Base-by-base conservation (phyloP, 2,329 filamentous ascomycete genomes). In the Trichoderma cornu-damae region DNA sequence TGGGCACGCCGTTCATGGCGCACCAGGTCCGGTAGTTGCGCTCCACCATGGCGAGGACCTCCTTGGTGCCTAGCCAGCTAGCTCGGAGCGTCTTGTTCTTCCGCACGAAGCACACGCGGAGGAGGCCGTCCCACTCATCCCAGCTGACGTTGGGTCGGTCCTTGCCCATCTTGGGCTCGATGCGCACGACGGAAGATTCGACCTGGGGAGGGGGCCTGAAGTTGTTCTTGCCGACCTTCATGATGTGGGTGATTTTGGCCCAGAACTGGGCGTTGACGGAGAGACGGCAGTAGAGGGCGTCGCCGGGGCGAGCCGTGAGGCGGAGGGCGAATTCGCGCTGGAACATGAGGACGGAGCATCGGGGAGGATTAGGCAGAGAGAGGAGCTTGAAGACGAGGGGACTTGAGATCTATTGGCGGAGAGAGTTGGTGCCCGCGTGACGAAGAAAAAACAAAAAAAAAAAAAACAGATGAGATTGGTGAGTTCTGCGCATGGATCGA, bases 151-250 rank as follows among this genome's bases (percentile, higher is more conserved):
- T 87, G 53, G 93, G 93, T 35, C 90, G 78, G 62, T 86, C 83
- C 47, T 75, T 77, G 9, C 91, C 91, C 35, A 83, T 80, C 76
- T 96, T 95, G 20, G 91, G 91, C 68, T 93, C 89, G 63, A 96
- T 88, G 60, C 92, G 83, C 47, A 96, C 91, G 6, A 96, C 92
- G 58, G 88, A 92, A 6, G 85, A 90, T 73, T 99, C 94, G 58
- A 99, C 94, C 67, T 90, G 84, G 7, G 94, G 94, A 1, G 94
- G 93, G 0, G 94, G 94, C 61, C 90, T 90, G 81, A 97, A 99
- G 76, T 97, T 97, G 74, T 95, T 94, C 74, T 87, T 89, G 62
- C 92, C 91, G 44, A 97, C 93, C 75, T 96, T 96, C 86, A 96
- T 90, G 64, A 96, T 85, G 71, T 81, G 77, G n/a, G 77, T 78